phyloP scores from a whole-genome alignment of 2,329 filamentous ascomycete genomes.

The Colletotrichum australisinense region DNA sequence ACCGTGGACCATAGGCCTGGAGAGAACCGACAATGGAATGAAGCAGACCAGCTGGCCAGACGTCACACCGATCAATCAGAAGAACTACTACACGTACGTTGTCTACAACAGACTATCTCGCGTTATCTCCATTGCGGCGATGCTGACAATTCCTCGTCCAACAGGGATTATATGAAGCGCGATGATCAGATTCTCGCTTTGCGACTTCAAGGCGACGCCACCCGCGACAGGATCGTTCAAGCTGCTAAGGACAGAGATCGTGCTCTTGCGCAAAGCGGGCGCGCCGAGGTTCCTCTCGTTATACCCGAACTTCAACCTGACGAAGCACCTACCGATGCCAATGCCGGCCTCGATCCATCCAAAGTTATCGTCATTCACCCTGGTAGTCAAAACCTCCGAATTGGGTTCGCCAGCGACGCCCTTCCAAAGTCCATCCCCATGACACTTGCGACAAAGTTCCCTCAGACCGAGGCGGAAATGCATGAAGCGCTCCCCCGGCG shows the following conservation, averaged over 20 bases:
- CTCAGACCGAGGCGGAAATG: slow-evolving; percentile 85
- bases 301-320: slow-evolving; percentile 70
- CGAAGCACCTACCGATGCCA: slow-evolving; percentile 65
- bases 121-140: not conserved
- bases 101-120: not conserved
- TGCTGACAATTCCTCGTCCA: slow-evolving; percentile 39
- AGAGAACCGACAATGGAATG: slow-evolving; percentile 98
- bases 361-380: slow-evolving; percentile 96
- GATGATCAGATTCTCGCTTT: slow-evolving; percentile 95
- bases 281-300: slow-evolving; percentile 72
- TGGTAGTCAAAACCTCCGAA: slow-evolving; percentile 93
- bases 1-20: slow-evolving; percentile 73
- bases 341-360: slow-evolving; percentile 77
- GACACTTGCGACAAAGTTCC: slow-evolving; percentile 85
- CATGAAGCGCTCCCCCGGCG: slow-evolving; percentile 80
- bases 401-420: slow-evolving; percentile 95
- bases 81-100: slow-evolving; percentile 96
- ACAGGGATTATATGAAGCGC: slow-evolving; percentile 95
- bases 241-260: slow-evolving; percentile 89
- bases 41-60: slow-evolving; percentile 95
- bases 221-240: slow-evolving; percentile 84
- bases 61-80: slow-evolving; percentile 95
- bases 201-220: slow-evolving; percentile 88
- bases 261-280: slow-evolving; percentile 79
- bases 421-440: slow-evolving; percentile 94